phyloP scores from a whole-genome alignment of 768 basidiomycete genomes.

The Boletus sp. region DNA sequence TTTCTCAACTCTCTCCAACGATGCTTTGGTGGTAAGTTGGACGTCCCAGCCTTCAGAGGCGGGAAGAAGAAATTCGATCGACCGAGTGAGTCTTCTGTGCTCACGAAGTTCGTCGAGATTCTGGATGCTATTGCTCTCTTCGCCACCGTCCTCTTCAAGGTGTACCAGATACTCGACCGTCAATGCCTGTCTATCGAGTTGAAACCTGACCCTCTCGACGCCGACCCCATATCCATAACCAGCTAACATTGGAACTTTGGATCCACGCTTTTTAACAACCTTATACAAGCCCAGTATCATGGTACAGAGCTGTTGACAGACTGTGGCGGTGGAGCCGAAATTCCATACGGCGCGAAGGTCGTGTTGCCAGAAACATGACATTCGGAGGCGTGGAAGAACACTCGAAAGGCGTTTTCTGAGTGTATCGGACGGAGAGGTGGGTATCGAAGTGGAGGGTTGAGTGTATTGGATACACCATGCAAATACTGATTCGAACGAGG shows the following conservation, averaged over 20 bases:
- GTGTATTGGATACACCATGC: conserved; percentile 91
- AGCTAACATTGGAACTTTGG: conserved; percentile 68
- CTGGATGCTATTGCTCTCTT: conserved; percentile 27
- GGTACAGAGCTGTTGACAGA: conserved; percentile 81
- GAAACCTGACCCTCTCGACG: conserved; percentile 76
- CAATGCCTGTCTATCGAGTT: conserved; percentile 79
- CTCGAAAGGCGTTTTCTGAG: conserved; percentile 29
- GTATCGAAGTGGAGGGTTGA: conserved; percentile 36
- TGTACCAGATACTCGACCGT: conserved; percentile 83
- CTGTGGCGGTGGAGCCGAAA: conserved; percentile 58
- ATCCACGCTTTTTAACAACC: conserved; percentile 73
- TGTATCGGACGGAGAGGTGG: conserved; percentile 36
- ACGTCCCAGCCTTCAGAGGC: conserved; percentile 83
- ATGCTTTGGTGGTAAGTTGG: conserved; percentile 71
- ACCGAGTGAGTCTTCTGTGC: conserved; percentile 65
- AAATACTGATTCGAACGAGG: conserved; percentile 52
- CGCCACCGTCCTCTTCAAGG: conserved; percentile 49
- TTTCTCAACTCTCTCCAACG: conserved; percentile 66
- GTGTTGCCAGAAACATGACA: conserved; percentile 95
- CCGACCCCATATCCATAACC: conserved; percentile 83
- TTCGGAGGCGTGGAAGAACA: conserved; percentile 50
- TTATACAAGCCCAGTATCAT: conserved; percentile 82
- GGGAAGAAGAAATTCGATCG: conserved; percentile 80
- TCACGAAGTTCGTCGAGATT: conserved; percentile 72
- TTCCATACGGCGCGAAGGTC: conserved; percentile 88